Evolutionary conservation across 75 land plant genomes (phyloP), one percentile per base, ranked within the genome.

Genomic region (Larix kaempferi): DNA sequence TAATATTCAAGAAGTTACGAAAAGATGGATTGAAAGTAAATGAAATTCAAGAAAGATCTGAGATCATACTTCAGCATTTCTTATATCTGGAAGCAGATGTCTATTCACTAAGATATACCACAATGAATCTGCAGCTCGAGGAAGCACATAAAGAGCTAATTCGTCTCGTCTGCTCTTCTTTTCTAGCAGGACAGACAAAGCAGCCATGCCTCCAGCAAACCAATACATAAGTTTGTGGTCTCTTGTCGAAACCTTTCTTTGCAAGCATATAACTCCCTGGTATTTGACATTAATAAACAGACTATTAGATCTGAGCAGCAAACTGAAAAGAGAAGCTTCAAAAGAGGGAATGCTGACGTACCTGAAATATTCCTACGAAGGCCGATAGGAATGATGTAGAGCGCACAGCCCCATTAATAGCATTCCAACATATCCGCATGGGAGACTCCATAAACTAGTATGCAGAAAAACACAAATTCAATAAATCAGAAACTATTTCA

Each of bases 341-440:
- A 75, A 16, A 33, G 11, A 49, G 76, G 77, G 2, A 57, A 15
- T 25, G 25, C 56, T n/a, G 54, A 12, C 12, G 49, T 89, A 94
- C 99, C 95, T 96, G 99, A 83, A 94, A 96, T 11, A 94, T 79
- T 67, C 93, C 98, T 73, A 92, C 99, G 81, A 96, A 96, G 39
- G 91, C 90, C 73, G 99, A 94, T 65, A 96, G 74, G 81, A 96
- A 96, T 67, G 87, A 85, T 75, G 99, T 96, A n/a, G 99, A 96
- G 41, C 93, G 99, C 69, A 91, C 86, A 59, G 98, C 93, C 77
- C 90, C 91, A 72, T 83, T 84, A 21, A 91, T 73, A 69, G 99
- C 99, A 78, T 71, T 86, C 95, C 93, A 92, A 27, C 87, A 92
- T 26, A 93, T 91, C 41, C 77, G 87, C 56, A 84, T 71, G 60